Evolutionary conservation across 179 eudicot species (phyloP).

Genomic region (Spinacia oleracea): DNA sequence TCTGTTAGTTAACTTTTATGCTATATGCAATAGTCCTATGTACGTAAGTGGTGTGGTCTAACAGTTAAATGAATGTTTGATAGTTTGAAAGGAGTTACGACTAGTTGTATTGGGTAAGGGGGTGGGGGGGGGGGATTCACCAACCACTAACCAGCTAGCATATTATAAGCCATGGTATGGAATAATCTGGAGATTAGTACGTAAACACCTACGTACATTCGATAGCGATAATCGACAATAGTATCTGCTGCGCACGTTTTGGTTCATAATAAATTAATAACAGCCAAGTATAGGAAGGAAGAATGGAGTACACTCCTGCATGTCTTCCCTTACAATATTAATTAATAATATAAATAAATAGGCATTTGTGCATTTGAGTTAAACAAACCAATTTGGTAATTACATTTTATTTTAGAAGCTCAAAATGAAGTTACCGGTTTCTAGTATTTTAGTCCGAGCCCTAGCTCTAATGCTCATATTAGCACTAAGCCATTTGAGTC

Average conservation of each 20-base stretch:
- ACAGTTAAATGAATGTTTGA: too few relatives aligned
- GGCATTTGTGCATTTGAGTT: not conserved
- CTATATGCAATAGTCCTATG: too few relatives aligned
- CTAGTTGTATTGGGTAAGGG: too few relatives aligned
- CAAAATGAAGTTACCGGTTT: not conserved
- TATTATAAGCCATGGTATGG: not conserved
- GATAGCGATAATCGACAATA: not conserved
- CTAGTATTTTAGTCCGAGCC: not conserved
- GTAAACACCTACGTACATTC: constrained; percentile 1
- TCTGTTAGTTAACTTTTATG: too few relatives aligned
- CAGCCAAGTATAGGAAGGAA: not conserved
- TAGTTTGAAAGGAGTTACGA: too few relatives aligned
- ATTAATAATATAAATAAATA: not conserved
- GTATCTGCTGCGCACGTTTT: not conserved
- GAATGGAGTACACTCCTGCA: too few relatives aligned
- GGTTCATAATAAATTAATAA: not conserved
- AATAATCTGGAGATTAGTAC: not conserved
- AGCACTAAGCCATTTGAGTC: not conserved
- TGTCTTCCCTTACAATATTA: not conserved
- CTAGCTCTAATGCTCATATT: not conserved
- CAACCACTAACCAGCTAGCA: not conserved
- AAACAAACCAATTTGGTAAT: not conserved
- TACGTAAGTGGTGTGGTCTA: too few relatives aligned
- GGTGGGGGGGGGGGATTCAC: too few relatives aligned
- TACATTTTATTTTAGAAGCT: not conserved